Evolutionary conservation across 1,284 basidiomycete species (phyloP).

Genomic region (Vanrija humicola): DNA sequence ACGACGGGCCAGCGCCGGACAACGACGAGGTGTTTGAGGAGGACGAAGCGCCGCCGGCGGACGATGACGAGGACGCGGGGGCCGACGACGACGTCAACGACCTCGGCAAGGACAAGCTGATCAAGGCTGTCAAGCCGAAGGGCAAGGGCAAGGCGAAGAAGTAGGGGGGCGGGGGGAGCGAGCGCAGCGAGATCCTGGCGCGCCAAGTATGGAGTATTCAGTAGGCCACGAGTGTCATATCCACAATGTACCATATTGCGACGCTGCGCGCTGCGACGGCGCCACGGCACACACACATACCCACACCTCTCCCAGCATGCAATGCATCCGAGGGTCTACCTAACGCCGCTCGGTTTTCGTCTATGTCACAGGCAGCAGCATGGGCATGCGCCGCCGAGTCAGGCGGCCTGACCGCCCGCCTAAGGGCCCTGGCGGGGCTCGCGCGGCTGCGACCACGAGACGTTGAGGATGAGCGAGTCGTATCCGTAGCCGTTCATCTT

Average conservation of each 20-base stretch:
- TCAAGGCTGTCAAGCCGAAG: constrained; percentile 53
- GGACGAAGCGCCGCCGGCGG: constrained; percentile 41
- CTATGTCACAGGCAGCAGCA: no score
- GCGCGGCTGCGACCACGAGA: constrained; percentile 32
- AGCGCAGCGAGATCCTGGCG: no score
- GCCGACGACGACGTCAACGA: constrained; percentile 49
- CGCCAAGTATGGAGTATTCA: no score
- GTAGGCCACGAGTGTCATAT: background rate
- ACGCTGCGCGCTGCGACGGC: no score
- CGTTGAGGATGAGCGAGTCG: constrained; percentile 46
- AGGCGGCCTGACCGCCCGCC: no score
- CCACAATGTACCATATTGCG: no score
- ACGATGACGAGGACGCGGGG: constrained; percentile 50
- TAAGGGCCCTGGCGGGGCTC: constrained; percentile 7
- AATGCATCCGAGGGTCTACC: no score
- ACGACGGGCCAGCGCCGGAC: constrained; percentile 67
- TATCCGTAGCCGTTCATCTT: constrained; percentile 82
- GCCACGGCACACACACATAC: no score
- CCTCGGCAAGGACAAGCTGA: constrained; percentile 55
- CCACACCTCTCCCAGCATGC: no score
- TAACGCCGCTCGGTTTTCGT: no score
- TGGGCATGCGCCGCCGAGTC: no score
- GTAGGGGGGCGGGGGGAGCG: background rate
- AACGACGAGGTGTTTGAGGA: constrained; percentile 76
- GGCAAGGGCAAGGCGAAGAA: constrained; percentile 19